These are phyloP conservation scores for Oemleria cerasiformis DNA, from an alignment of 306 rosid genomes.

Conservation along the genomic window DNA sequence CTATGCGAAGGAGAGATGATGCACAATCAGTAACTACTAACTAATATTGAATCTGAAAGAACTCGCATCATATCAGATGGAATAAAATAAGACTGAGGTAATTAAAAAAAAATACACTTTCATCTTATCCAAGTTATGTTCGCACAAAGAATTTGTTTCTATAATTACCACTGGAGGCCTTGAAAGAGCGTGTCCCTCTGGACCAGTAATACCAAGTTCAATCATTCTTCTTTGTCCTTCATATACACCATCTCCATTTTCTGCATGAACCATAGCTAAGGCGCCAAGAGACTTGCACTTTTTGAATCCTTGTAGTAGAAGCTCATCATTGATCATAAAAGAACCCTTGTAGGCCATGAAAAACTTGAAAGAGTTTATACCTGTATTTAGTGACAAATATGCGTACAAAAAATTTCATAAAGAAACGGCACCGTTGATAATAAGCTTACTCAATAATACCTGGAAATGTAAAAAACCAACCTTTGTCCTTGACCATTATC, in stretches of 20 bases:
- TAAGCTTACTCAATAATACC: slow-evolving; percentile 10
- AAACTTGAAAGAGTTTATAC: slow-evolving; percentile 95
- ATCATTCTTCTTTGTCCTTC: slow-evolving; percentile 91
- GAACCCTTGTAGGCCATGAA: slow-evolving; percentile 92
- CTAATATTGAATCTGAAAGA: neutral
- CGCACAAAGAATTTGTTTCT: slow-evolving; percentile 3
- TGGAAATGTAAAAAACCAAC: slow-evolving; percentile 34
- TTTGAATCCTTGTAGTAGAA: slow-evolving; percentile 74
- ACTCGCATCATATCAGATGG: neutral
- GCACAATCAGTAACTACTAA: neutral
- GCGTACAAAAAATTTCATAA: neutral
- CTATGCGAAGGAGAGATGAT: neutral
- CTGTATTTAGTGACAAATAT: slow-evolving; percentile 36
- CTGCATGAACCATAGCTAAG: slow-evolving; percentile 98
- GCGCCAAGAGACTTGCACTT: slow-evolving; percentile 97
- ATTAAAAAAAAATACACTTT: neutral
- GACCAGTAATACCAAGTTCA: slow-evolving; percentile 95
- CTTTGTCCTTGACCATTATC: slow-evolving; percentile 82
- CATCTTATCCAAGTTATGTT: slow-evolving; percentile 1
- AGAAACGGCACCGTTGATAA: neutral
- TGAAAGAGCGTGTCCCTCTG: slow-evolving; percentile 94
- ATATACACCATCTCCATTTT: slow-evolving; percentile 87
- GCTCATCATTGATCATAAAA: slow-evolving; percentile 82
- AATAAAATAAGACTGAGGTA: too few relatives aligned
- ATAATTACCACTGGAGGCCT: slow-evolving; percentile 78